Conservation (phyloP, 805 yeast species). For the Tetrapisispora phaffii region DNA sequence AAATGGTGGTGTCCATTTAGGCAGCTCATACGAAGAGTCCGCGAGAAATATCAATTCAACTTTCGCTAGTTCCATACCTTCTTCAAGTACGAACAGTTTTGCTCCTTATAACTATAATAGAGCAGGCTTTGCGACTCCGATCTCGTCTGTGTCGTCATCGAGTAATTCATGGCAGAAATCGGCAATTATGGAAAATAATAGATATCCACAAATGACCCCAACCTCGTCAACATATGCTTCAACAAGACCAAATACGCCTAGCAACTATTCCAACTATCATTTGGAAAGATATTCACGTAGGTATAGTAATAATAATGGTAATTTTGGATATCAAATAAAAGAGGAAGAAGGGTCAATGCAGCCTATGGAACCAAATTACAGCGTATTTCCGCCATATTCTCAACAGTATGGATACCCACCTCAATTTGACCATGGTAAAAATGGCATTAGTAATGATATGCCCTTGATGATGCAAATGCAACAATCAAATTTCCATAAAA, state of each 20-base stretch:
- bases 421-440: not conserved
- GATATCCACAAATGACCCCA: not conserved
- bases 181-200: not conserved
- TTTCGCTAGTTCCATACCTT: not conserved
- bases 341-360: not conserved
- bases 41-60: not conserved
- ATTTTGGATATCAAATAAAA: not conserved
- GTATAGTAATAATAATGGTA: not conserved
- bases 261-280: not conserved
- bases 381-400: not conserved
- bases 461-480: not conserved
- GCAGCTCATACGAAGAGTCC: not conserved
- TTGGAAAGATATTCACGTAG: not conserved
- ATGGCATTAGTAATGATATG: not conserved
- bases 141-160: slow-evolving; percentile 1
- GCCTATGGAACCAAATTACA: not conserved
- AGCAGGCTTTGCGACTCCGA: not conserved
- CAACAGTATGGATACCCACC: not conserved
- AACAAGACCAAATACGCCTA: not conserved
- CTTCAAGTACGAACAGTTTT: not conserved
- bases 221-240: not conserved
- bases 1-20: no score
- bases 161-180: slow-evolving; percentile 1
- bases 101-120: not conserved
- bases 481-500: not conserved